These are phyloP conservation scores for Yamadazyma diospyri DNA, from an alignment of 1,139 yeast genomes.

Conservation along the genomic window DNA sequence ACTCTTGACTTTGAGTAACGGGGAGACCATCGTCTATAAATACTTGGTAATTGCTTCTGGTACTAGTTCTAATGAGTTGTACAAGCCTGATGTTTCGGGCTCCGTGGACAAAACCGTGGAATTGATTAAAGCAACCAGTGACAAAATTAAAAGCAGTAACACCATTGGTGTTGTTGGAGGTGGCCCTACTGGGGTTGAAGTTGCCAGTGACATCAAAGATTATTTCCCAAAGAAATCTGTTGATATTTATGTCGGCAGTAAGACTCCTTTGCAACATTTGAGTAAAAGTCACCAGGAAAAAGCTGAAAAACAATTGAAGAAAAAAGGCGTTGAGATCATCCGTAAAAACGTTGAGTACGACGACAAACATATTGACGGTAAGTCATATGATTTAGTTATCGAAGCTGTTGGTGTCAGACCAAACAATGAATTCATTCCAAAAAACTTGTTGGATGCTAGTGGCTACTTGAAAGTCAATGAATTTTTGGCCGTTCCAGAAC, in stretches of 20 bases:
- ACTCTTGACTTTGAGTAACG: slow-evolving; percentile 7
- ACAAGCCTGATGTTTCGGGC: slow-evolving; percentile 20
- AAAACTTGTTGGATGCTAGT: slow-evolving; percentile 11
- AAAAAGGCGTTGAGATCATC: slow-evolving; percentile 20
- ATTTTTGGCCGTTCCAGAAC: slow-evolving; percentile 16
- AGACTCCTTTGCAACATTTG: slow-evolving; percentile 17
- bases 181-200: slow-evolving; percentile 31
- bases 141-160: slow-evolving; percentile 16
- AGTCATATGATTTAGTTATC: slow-evolving; percentile 21
- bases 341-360: slow-evolving; percentile 8
- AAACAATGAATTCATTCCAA: slow-evolving; percentile 19
- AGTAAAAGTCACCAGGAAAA: slow-evolving; percentile 15
- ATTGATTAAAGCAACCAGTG: slow-evolving; percentile 10
- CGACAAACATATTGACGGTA: slow-evolving; percentile 3
- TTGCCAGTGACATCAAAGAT: slow-evolving; percentile 24
- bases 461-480: slow-evolving; percentile 21
- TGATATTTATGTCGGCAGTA: slow-evolving; percentile 20
- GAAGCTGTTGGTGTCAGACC: slow-evolving; percentile 18
- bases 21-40: slow-evolving; percentile 18
- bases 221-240: slow-evolving; percentile 17
- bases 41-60: slow-evolving; percentile 28
- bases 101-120: slow-evolving; percentile 11
- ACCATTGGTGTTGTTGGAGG: slow-evolving; percentile 29
- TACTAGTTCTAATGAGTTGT: slow-evolving; percentile 15
- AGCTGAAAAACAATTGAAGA: slow-evolving; percentile 14